Evolutionary conservation across 2,329 filamentous ascomycete species (phyloP).

Genomic region (Phaeosphaeria sp.): DNA sequence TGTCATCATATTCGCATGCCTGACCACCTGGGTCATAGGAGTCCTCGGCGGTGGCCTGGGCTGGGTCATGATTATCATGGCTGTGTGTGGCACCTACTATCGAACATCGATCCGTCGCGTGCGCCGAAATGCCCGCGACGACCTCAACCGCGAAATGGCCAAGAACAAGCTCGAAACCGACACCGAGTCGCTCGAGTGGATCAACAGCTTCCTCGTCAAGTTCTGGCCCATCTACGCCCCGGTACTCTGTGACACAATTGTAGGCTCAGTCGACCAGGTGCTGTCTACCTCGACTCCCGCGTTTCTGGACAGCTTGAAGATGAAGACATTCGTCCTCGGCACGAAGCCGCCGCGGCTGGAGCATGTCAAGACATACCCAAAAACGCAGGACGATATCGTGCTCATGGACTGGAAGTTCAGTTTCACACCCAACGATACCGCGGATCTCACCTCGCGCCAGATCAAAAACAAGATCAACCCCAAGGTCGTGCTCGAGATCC

Average conservation of each 20-base stretch:
- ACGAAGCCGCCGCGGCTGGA: conserved; percentile 96
- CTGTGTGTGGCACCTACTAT: conserved; percentile 92
- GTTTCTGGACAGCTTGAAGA: conserved; percentile 90
- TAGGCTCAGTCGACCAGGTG: conserved; percentile 94
- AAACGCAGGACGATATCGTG: conserved; percentile 91
- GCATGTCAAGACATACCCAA: conserved; percentile 97
- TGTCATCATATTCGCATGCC: conserved; percentile 91
- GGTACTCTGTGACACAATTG: conserved; percentile 87
- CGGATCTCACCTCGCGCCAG: conserved; percentile 89
- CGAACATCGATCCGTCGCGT: conserved; percentile 92
- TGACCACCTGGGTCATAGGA: conserved; percentile 88
- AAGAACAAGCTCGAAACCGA: conserved; percentile 89
- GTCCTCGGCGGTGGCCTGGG: conserved; percentile 88
- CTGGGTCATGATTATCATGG: conserved; percentile 95
- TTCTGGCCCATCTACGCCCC: conserved; percentile 99
- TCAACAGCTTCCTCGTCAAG: conserved; percentile 97
- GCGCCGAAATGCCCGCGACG: conserved; percentile 93
- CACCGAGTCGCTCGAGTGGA: conserved; percentile 94
- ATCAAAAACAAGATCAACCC: conserved; percentile 96
- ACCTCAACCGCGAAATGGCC: conserved; percentile 86
- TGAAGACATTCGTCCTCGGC: conserved; percentile 92
- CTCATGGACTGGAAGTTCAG: conserved; percentile 99
- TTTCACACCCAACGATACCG: conserved; percentile 93
- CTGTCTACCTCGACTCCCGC: conserved; percentile 89
- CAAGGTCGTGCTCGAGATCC: conserved; percentile 93